Evolutionary conservation across 2,329 filamentous ascomycete species (phyloP).

Genomic region (Diaporthe humulicola): DNA sequence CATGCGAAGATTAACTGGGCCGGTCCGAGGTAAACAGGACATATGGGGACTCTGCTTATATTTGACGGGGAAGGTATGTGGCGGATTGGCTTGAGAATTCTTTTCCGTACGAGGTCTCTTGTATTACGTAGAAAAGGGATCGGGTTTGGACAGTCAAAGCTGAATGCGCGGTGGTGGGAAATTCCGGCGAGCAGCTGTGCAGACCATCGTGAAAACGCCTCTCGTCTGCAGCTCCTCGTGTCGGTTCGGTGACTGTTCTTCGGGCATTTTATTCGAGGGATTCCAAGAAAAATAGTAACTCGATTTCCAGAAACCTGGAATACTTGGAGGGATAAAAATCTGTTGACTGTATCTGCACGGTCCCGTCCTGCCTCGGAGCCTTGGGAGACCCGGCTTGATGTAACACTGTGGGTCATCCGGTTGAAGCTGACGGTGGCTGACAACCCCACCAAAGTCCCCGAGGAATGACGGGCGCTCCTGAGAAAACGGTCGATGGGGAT

Average conservation of each 20-base stretch:
- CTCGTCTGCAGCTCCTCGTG: not conserved
- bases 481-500: not conserved
- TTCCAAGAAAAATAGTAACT: not conserved
- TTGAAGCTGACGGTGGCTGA: conserved; percentile 12
- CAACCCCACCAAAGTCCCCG: not conserved
- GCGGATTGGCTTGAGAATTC: too few relatives aligned
- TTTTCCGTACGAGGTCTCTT: not conserved
- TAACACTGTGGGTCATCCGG: not conserved
- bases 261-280: not conserved
- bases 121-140: not conserved
- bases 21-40: not conserved
- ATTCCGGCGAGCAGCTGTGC: not conserved
- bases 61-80: not conserved
- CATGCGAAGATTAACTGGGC: not conserved
- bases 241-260: not conserved
- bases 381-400: not conserved
- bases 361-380: too few relatives aligned
- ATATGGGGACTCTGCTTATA: not conserved
- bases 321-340: not conserved
- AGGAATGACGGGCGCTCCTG: not conserved
- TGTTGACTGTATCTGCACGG: not conserved
- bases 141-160: not conserved
- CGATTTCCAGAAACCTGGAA: not conserved
- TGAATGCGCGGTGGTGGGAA: not conserved
- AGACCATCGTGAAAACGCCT: not conserved